These are phyloP conservation scores for Durusdinium trenchii DNA, from an alignment of 73 alveolate genomes.

Conservation along the genomic window DNA sequence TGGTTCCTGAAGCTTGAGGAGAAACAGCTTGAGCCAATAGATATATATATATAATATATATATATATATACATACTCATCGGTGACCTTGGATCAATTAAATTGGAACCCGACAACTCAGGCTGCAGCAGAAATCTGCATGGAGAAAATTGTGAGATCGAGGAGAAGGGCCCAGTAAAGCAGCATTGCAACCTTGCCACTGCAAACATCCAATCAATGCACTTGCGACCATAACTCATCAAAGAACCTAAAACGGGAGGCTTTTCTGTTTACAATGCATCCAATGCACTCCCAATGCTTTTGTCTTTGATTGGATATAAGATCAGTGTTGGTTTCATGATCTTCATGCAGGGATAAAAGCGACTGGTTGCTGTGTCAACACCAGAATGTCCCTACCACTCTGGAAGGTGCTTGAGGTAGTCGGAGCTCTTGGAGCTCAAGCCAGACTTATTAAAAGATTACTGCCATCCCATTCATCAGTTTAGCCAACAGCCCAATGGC, in stretches of 20 bases:
- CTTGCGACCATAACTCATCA: background rate
- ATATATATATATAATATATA: no score
- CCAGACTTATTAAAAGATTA: background rate
- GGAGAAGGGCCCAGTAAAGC: slow-evolving; percentile 76
- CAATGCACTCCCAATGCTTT: no score
- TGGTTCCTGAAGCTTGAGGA: no score
- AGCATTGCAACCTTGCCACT: slow-evolving; percentile 75
- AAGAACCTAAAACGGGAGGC: background rate
- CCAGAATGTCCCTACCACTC: background rate
- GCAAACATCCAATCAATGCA: no score
- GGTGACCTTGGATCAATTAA: background rate
- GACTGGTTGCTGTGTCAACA: background rate
- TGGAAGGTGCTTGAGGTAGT: no score
- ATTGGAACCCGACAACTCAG: background rate
- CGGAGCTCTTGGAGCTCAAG: background rate
- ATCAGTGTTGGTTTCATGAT: background rate
- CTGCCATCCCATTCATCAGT: no score
- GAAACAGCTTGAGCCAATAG: no score
- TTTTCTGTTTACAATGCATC: background rate
- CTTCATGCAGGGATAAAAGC: background rate
- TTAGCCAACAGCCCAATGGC: no score
- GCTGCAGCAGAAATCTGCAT: slow-evolving; percentile 60
- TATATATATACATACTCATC: no score
- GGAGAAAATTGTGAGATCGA: slow-evolving; percentile 81
- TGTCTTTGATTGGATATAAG: no score